These are phyloP conservation scores for Calocybe gangraenosa DNA, from an alignment of 768 basidiomycete genomes.

Conservation along the genomic window DNA sequence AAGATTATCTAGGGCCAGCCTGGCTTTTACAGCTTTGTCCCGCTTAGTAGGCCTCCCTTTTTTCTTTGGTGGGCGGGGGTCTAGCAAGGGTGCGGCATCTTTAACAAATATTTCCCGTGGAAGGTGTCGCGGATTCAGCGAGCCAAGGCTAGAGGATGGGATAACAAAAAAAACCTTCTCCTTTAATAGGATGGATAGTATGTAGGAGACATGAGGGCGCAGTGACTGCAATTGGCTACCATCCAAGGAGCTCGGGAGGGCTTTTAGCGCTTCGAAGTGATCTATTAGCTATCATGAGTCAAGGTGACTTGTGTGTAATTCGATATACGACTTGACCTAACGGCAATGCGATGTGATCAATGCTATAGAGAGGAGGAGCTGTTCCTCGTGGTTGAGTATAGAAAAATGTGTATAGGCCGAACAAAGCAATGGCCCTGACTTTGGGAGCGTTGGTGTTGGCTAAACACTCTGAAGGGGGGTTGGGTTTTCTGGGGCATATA, in stretches of 20 bases:
- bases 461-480: conserved; percentile 44
- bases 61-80: conserved; percentile 33
- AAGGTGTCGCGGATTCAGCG: conserved; percentile 59
- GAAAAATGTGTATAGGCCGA: conserved; percentile 68
- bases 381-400: conserved; percentile 59
- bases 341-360: conserved; percentile 58
- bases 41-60: conserved; percentile 63
- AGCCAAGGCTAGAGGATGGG: conserved; percentile 43
- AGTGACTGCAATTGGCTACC: conserved; percentile 39
- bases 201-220: conserved; percentile 44
- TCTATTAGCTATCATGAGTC: no score
- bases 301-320: no score
- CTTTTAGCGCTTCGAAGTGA: conserved; percentile 43
- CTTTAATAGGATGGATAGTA: conserved; percentile 45
- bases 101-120: conserved; percentile 64
- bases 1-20: conserved; percentile 42
- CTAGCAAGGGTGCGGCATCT: conserved; percentile 25
- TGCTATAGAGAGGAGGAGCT: conserved; percentile 43
- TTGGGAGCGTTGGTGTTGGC: conserved; percentile 46
- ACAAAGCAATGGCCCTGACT: conserved; percentile 56
- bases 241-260: conserved; percentile 43
- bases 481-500: not conserved
- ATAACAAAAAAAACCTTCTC: conserved; percentile 56
- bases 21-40: conserved; percentile 53
- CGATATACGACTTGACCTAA: conserved; percentile 37